Evolutionary conservation across 306 rosid species (phyloP), one percentile per base, ranked within the genome.

Genomic region (Ormosia emarginata): DNA sequence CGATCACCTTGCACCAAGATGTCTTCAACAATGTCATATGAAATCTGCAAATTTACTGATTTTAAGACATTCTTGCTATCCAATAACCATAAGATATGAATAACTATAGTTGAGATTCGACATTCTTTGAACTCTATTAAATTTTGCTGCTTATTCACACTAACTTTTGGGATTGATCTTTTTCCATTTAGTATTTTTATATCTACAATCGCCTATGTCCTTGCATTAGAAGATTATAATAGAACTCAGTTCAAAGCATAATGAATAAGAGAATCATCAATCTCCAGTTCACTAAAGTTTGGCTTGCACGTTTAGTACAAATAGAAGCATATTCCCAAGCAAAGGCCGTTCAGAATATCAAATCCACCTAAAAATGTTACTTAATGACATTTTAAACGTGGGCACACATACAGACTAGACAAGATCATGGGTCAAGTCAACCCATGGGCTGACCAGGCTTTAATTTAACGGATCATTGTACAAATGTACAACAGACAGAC

Each of bases 1-100:
- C 67, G 90, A 79, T 92, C 88, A 55, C 98, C 96, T 90, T 92
- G 99, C 47, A 86, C 88, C 81, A 90, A 84, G 85, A 95, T 91
- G 89, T 92, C 98, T 84, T 95, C 93, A 83, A 85, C 84, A 85
- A 95, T 88, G 83, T 95, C 99, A 78, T 84, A 80, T 30, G 99
- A 88, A 84, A 92, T 85, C 99, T 95, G 94, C 90, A 71, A 63
- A 74, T 68, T 32, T 55, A 72, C 56, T 47, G 47, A 73, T 66
- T 71, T 55, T 79, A 69, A 57, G 66, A 61, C 43, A 39, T 75
- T 15, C 44, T 47, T 69, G 67, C 50, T 53, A 76, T 71, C 30
- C 58, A 71, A 75, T 12, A 80, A 67, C 69, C 67, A 70, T 50
- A 58, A 57, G 32, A 47, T 33, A 32, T 40, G 57, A 58, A 65